Evolutionary conservation across 495 filamentous ascomycete genomes (phyloP).

Genomic region (Penicillium crystallinum): DNA sequence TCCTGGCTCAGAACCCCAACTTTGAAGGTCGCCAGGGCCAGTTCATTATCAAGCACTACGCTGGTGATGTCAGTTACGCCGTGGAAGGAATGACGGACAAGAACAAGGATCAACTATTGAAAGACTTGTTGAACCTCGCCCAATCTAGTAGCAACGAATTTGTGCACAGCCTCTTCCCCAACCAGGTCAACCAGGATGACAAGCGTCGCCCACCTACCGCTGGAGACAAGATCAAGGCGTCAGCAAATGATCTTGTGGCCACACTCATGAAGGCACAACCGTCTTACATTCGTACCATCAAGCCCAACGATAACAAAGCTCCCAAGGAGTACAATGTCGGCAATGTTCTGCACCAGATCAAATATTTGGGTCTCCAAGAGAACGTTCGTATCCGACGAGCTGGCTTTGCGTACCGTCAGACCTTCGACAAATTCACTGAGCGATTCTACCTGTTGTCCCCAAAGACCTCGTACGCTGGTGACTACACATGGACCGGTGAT

Average conservation of each 20-base stretch:
- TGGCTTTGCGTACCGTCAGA: constrained; percentile 95
- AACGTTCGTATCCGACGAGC: constrained; percentile 97
- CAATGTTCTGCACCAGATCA: constrained; percentile 98
- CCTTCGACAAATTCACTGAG: constrained; percentile 97
- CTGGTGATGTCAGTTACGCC: constrained; percentile 93
- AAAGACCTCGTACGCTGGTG: constrained; percentile 90
- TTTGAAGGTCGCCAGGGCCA: constrained; percentile 90
- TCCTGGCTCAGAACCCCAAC: constrained; percentile 80
- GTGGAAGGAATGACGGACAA: constrained; percentile 98
- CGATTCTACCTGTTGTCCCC: constrained; percentile 95
- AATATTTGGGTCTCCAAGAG: constrained; percentile 97
- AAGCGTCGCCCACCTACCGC: constrained; percentile 90
- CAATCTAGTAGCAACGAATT: constrained; percentile 79
- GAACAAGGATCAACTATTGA: constrained; percentile 97
- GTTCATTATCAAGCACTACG: constrained; percentile 99
- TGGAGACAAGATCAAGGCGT: constrained; percentile 94
- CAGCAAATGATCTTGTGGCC: constrained; percentile 90
- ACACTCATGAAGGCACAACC: constrained; percentile 97
- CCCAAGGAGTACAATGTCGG: constrained; percentile 82
- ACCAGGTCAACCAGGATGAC: constrained; percentile 94
- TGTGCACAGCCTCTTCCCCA: constrained; percentile 80
- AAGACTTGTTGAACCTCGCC: constrained; percentile 87
- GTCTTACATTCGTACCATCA: constrained; percentile 98
- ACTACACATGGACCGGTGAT: constrained; percentile 93
- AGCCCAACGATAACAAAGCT: constrained; percentile 98